Evolutionary conservation across 164 flowering plant genomes (phyloP).

Genomic region (Vitis labrusca): DNA sequence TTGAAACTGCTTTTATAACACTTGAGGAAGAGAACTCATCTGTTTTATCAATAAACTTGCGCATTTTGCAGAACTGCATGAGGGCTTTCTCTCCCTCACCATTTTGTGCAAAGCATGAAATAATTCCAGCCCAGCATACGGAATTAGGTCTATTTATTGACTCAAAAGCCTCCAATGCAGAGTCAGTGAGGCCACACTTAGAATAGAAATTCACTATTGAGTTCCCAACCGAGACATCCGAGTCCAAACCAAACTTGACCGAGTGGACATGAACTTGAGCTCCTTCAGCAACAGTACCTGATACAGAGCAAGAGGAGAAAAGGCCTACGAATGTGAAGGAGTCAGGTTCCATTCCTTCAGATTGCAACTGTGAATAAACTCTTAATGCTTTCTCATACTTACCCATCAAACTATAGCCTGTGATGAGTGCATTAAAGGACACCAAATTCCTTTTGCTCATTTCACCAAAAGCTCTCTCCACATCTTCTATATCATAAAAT

Average conservation of each 20-base stretch:
- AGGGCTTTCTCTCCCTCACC: slow-evolving; percentile 24
- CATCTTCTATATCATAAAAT: slow-evolving; percentile 18
- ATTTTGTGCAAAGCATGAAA: slow-evolving; percentile 29
- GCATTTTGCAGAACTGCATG: slow-evolving; percentile 20
- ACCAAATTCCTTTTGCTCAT: slow-evolving; percentile 17
- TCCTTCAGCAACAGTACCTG: slow-evolving; percentile 20
- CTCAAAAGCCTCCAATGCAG: slow-evolving; percentile 25
- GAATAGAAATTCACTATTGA: slow-evolving; percentile 27
- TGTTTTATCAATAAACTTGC: slow-evolving; percentile 8
- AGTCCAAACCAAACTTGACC: slow-evolving; percentile 16
- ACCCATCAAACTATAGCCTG: slow-evolving; percentile 24
- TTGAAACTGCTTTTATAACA: slow-evolving; percentile 23
- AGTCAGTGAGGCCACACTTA: slow-evolving; percentile 22
- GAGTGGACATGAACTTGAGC: slow-evolving; percentile 27
- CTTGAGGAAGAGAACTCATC: slow-evolving; percentile 31
- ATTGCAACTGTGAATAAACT: slow-evolving; percentile 10
- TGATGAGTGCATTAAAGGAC: slow-evolving; percentile 32
- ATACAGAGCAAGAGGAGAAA: slow-evolving; percentile 18
- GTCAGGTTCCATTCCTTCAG: slow-evolving; percentile 23
- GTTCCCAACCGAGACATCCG: slow-evolving; percentile 26
- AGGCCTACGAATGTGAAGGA: slow-evolving; percentile 23
- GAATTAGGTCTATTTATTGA: slow-evolving; percentile 15
- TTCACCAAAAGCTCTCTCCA: slow-evolving; percentile 22
- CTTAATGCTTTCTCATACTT: slow-evolving; percentile 15
- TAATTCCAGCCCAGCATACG: slow-evolving; percentile 28